These are phyloP conservation scores for Sclerotinia spermophila DNA, from an alignment of 2,329 filamentous ascomycete genomes.

Conservation along the genomic window DNA sequence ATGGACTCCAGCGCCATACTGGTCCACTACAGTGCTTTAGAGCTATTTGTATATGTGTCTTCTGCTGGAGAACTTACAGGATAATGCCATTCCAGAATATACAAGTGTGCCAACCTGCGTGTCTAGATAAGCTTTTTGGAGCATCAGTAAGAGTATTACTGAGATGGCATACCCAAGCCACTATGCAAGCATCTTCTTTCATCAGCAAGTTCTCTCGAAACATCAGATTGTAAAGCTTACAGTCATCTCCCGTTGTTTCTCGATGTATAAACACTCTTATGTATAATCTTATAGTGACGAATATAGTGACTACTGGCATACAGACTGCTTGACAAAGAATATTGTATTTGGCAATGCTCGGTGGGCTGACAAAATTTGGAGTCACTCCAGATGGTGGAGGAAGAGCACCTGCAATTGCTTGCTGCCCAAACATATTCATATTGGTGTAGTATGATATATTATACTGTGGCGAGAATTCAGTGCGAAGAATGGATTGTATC, in stretches of 20 bases:
- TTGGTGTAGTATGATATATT: not conserved
- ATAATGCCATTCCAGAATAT: slow-evolving; percentile 5
- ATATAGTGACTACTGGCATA: not conserved
- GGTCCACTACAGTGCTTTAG: not conserved
- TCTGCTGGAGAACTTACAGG: not conserved
- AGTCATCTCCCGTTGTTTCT: not conserved
- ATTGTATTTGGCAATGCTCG: slow-evolving; percentile 1
- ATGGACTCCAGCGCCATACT: not conserved
- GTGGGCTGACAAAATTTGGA: not conserved
- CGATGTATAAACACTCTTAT: not conserved
- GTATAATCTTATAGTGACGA: not conserved
- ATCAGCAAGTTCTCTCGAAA: not conserved
- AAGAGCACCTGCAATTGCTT: slow-evolving; percentile 1
- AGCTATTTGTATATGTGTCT: not conserved
- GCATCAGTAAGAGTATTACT: too few species aligned
- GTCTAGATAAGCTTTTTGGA: not conserved
- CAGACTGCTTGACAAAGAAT: slow-evolving; percentile 2
- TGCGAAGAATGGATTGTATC: not conserved
- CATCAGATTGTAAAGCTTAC: not conserved
- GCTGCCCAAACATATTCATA: not conserved
- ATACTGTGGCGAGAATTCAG: too few species aligned
- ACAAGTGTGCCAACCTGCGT: not conserved
- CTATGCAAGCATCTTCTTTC: not conserved
- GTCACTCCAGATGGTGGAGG: not conserved
- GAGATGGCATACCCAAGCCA: not conserved